phyloP scores from a whole-genome alignment of 179 eudicot species.

The Vitellaria paradoxa region DNA sequence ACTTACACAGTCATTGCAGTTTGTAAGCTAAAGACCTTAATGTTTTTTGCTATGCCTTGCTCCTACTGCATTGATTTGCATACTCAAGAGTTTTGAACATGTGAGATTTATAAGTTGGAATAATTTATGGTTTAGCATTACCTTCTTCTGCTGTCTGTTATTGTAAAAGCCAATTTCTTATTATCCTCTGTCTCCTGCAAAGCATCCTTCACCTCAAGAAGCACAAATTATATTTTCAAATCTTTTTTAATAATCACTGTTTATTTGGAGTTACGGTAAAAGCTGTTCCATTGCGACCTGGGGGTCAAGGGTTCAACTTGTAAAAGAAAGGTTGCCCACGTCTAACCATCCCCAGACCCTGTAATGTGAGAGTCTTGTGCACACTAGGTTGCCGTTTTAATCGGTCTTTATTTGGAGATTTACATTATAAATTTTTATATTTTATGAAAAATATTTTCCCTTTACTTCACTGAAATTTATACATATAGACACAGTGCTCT shows the following conservation, averaged over 20 bases:
- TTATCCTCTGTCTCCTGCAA: not conserved
- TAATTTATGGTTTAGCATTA: not conserved
- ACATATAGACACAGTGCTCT: not conserved
- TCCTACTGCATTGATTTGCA: not conserved
- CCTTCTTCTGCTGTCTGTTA: not conserved
- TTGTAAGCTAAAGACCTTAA: constrained; percentile 53
- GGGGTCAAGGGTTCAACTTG: no score
- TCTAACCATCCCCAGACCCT: no score
- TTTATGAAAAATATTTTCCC: no score
- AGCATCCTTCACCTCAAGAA: not conserved
- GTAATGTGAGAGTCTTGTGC: no score
- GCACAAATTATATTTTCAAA: not conserved
- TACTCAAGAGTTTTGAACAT: not conserved
- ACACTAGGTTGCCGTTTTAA: no score
- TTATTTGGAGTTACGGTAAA: not conserved
- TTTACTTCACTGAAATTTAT: not conserved
- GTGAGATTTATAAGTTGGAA: not conserved
- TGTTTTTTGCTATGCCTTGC: not conserved
- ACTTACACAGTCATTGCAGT: constrained; percentile 92
- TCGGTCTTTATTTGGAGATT: no score
- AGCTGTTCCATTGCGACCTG: no score
- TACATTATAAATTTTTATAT: no score
- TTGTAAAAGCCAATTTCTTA: not conserved
- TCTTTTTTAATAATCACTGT: not conserved
- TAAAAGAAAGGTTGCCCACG: no score